These are phyloP conservation scores for Exophiala calicioides DNA, from an alignment of 2,329 filamentous ascomycete species.

Conservation along the genomic window DNA sequence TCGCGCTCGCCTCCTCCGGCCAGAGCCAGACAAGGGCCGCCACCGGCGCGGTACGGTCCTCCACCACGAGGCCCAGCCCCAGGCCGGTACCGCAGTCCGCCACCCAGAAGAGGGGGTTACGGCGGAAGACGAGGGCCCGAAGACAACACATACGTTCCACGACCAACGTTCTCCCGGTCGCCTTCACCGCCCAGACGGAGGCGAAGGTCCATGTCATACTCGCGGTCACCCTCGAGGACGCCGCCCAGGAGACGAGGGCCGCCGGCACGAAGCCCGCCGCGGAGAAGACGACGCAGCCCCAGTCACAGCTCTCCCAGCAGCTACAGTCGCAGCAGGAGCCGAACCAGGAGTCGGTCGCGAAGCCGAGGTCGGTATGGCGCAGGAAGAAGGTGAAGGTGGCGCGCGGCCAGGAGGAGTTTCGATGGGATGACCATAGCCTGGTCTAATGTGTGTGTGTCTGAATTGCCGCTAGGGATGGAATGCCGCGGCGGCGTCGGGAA, in stretches of 20 bases:
- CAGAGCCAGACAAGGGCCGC: constrained; percentile 54
- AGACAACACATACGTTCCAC: constrained; percentile 61
- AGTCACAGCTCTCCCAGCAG: constrained; percentile 65
- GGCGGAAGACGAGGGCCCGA: constrained; percentile 37
- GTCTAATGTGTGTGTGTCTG: too few relatives aligned
- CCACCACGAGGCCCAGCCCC: constrained; percentile 28
- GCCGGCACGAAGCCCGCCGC: constrained; percentile 38
- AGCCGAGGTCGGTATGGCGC: constrained; percentile 51
- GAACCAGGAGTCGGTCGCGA: constrained; percentile 48
- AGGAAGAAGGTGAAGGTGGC: constrained; percentile 27
- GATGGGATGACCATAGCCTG: too few relatives aligned
- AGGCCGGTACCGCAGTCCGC: constrained; percentile 38
- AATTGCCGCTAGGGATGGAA: too few relatives aligned
- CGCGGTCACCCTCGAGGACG: constrained; percentile 44
- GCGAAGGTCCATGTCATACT: constrained; percentile 39
- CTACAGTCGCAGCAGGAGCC: constrained; percentile 53
- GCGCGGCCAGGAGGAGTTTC: too few relatives aligned
- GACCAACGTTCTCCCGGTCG: constrained; percentile 47
- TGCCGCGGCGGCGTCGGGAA: too few relatives aligned
- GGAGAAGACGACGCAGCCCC: constrained; percentile 56
- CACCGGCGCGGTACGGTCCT: constrained; percentile 40
- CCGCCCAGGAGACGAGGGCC: constrained; percentile 42
- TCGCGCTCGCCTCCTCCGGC: constrained; percentile 75
- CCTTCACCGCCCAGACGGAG: constrained; percentile 41
- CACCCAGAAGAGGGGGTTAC: constrained; percentile 40